Evolutionary conservation across 1,284 basidiomycete species (phyloP), one percentile per base, ranked within the genome.

Genomic region (Irpex sp.): DNA sequence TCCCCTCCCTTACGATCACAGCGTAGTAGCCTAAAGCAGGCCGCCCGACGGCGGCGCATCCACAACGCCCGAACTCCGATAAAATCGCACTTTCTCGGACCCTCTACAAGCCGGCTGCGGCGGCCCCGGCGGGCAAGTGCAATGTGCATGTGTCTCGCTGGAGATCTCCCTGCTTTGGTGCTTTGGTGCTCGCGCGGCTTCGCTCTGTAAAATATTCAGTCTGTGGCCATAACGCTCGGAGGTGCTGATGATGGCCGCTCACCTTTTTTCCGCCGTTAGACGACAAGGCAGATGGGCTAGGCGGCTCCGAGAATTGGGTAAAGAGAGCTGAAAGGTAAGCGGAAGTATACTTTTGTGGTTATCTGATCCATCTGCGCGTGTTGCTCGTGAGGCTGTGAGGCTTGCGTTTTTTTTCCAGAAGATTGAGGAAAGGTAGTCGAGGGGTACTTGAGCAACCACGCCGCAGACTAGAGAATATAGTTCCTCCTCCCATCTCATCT

Each of bases 41-140:
- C 50, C 15, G 50, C 7, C 53, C 53, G 53, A 55, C 31, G 53
- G 31, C 33, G 53, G 33, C 53, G 53, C 31, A 55, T 31, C 11
- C 31, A 31, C 31, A 31, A 55, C 26, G 26, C 53, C 53, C 13
- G 15, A 31, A 26, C 6, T 36, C 53, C 53, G 53, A 55, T 55
- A 31, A 26, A 55, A 55, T 55, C 53, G 53, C 53, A 55, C 53
- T 17, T 55, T 55, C 33, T 55, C 53, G 53, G 53, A 31, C 21
- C 13, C 53, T 15, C 54, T 33, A 9, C 8, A 21, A n/a, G 11
- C 21, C 51, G 43, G 36, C 11, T 46, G 39, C 8, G 36, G 31
- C 15, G 26, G 8, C 37, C 35, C 35, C 21, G 26, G 9, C 17
- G 31, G 31, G 31, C 31, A 33, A 33, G 31, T 33, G 31, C 31